Evolutionary conservation across 2,329 filamentous ascomycete genomes (phyloP).

Genomic region (Pleurostoma richardsiae): DNA sequence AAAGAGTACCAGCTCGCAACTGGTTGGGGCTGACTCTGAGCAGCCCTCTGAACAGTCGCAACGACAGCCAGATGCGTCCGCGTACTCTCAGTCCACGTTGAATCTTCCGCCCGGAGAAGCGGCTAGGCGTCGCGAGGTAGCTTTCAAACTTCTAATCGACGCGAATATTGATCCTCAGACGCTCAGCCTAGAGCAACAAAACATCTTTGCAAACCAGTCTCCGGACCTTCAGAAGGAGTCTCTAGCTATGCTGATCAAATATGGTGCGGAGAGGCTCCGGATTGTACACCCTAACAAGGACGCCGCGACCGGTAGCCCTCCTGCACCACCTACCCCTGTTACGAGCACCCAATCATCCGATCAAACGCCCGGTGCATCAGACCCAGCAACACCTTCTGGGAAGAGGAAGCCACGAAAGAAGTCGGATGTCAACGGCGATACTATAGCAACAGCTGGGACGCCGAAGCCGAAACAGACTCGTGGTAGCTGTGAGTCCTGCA

Average conservation of each 20-base stretch:
- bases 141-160: conserved; percentile 39
- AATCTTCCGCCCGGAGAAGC: conserved; percentile 41
- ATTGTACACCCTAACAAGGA: conserved; percentile 49
- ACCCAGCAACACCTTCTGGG: conserved; percentile 16
- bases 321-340: conserved; percentile 12
- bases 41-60: conserved; percentile 9
- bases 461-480: conserved; percentile 19
- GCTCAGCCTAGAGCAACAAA: conserved; percentile 50
- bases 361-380: conserved; percentile 3
- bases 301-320: conserved; percentile 8
- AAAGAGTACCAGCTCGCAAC: neutral
- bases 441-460: conserved; percentile 16
- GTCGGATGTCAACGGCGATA: conserved; percentile 6
- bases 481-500: conserved; percentile 26
- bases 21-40: neutral
- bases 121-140: conserved; percentile 41
- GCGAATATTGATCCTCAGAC: conserved; percentile 46
- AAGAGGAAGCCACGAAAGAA: conserved; percentile 19
- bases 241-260: conserved; percentile 49
- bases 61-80: conserved; percentile 9
- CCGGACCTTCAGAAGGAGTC: conserved; percentile 50
- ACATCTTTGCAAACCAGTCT: conserved; percentile 55
- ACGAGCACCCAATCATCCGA: conserved; percentile 15
- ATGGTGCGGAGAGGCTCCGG: conserved; percentile 51
- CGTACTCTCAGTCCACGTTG: conserved; percentile 22